Base-by-base conservation (phyloP, 2,329 filamentous ascomycete genomes). In the Neonectria coccinea region DNA sequence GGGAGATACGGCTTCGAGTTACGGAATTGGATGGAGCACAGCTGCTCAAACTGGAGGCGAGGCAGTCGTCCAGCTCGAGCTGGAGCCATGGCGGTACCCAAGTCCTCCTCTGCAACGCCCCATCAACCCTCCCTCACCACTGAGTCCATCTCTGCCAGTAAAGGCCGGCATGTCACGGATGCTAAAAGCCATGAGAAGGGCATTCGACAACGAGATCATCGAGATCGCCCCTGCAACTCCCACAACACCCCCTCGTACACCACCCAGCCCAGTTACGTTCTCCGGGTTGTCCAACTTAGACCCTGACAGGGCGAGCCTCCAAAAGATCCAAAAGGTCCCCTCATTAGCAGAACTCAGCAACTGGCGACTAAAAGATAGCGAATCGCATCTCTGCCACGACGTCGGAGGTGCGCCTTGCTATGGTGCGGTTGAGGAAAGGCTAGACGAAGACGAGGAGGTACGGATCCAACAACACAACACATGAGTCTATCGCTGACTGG, bases 331-430 rank as follows among this genome's bases (percentile, higher is more conserved):
- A 4, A 50, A 25, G 11, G 14, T 39, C 27, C 20, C 55, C 1
- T 50, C 55, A 9, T 29, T 57, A 9, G 31, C 11, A 14, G 18
- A 57, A n/a, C 42, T 57, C 44, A 57, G 55, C 31, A 27, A 31
- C 22, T 20, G 22, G 16, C 8, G 20, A 11, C 18, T 29, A 12
- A 31, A 57, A 10, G 29, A 57, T 20, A 57, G 31, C 20, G 55
- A 50, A 18, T 48, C 6, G 9, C 44, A 31, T 29, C 29, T 57
- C n/a, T 57, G 55, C 44, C 55, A 57, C 29, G 29, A 39, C 5
- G 31, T 50, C 41, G 55, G 55, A 3, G 14, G 31, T 14, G 29
- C 55, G 14, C 55, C 44, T 11, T 57, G 55, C 8, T 41, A 14
- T 27, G 55, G 55, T 6, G 44, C 55, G 11, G 44, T 57, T 5